Conservation (phyloP, 2,329 filamentous ascomycete species). For the Trichoderma cornu-damae region DNA sequence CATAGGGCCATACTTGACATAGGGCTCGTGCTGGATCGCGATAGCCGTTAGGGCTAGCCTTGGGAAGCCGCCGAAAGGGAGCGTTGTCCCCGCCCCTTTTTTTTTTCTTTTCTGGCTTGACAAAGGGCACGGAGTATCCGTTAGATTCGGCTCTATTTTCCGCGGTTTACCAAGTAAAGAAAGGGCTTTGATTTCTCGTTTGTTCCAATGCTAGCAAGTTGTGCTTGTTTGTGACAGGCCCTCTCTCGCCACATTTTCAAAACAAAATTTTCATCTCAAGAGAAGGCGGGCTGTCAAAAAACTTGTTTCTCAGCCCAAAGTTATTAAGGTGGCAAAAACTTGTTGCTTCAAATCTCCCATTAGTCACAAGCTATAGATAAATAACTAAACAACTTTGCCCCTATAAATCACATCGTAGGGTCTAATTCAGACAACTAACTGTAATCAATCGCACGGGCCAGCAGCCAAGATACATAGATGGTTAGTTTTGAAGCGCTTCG, state of each 20-base stretch:
- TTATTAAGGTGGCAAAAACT: background rate
- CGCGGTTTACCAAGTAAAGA: background rate
- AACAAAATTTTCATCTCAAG: too few species aligned
- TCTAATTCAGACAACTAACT: too few species aligned
- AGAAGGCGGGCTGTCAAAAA: background rate
- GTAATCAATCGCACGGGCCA: conserved; percentile 2
- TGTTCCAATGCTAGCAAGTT: too few species aligned
- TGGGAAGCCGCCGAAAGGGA: conserved; percentile 1
- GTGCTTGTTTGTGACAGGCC: too few species aligned
- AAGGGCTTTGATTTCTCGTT: conserved; percentile 1
- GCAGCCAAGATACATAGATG: background rate
- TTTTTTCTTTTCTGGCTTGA: too few species aligned
- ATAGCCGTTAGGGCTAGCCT: conserved; percentile 5
- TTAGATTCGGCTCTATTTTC: conserved; percentile 7
- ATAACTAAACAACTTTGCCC: background rate
- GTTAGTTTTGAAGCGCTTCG: background rate
- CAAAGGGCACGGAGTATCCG: background rate
- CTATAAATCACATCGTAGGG: too few species aligned
- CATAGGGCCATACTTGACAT: conserved; percentile 9
- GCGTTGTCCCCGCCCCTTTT: too few species aligned
- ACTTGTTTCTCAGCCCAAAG: too few species aligned
- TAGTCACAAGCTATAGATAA: background rate
- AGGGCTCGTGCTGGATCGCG: conserved; percentile 4
- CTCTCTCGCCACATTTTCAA: too few species aligned
- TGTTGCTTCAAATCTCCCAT: background rate